Evolutionary conservation across 2,329 filamentous ascomycete genomes (phyloP), one percentile per base, ranked within the genome.

Genomic region (Phyllosticta ampelicida): DNA sequence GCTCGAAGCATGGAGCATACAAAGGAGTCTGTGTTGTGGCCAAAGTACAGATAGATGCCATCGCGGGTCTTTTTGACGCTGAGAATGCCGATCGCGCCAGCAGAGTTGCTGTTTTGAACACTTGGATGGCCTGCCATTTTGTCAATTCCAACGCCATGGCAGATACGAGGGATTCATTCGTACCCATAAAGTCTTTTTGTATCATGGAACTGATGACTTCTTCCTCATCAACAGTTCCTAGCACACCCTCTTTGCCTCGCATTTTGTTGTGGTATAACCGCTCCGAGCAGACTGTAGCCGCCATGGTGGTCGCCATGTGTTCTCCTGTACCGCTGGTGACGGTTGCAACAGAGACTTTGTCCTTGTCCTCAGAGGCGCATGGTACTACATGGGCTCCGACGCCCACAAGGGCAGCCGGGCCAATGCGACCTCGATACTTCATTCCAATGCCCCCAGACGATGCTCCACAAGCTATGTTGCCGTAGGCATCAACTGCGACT

Each of bases 401-500:
- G 8, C 94, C 92, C 13, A 97, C 89, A 16, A 99, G 80, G 19
- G 94, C 94, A 30, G 94, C 95, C 29, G 94, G 94, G 0, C 94
- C 95, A 62, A 96, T 82, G 36, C 94, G 86, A 5, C 94, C 95
- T 61, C 85, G 84, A 71, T 96, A 91, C 70, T 99, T 99, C 92
- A 99, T 96, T 26, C 94, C 92, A 69, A 99, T 99, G 1, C 94
- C 94, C 5, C 94, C 94, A 16, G 95, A 99, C 1, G 94, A 99
- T 1, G 94, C 96, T 16, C 87, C 94, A 3, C 92, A 94, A 4
- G 95, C 92, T 68, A 99, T 96, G 60, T 87, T 86, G 16, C 94
- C 94, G 64, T 80, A 82, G 54, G 81, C 80, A 67, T 99, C 94
- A 62, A 99, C 86, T 10, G 90, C 94, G 67, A 99, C 96, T 26